Evolutionary conservation across 164 flowering plant genomes (phyloP).

Genomic region (Stephania cephalantha): DNA sequence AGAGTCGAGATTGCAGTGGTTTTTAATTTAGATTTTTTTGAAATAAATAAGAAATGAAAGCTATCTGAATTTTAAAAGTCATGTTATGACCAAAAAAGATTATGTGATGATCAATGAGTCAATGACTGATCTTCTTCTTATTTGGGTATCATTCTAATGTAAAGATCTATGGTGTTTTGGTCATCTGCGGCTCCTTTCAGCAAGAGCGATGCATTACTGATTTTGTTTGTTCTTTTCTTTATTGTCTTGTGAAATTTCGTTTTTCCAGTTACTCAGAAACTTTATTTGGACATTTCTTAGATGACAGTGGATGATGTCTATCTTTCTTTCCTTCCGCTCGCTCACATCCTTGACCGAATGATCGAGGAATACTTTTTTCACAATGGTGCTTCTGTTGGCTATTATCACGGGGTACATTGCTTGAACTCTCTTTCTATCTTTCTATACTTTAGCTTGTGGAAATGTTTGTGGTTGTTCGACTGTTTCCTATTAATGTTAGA

Average conservation of each 20-base stretch:
- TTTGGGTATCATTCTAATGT: too few species aligned
- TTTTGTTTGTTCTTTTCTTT: background rate
- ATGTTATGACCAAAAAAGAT: too few species aligned
- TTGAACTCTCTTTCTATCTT: background rate
- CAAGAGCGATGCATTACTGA: background rate
- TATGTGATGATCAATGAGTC: too few species aligned
- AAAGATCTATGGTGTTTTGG: too few species aligned
- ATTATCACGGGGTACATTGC: constrained; percentile 81
- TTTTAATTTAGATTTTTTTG: too few species aligned
- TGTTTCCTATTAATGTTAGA: background rate
- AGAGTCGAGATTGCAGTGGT: too few species aligned
- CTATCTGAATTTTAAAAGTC: too few species aligned
- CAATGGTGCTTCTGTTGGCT: constrained; percentile 93
- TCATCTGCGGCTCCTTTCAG: too few species aligned
- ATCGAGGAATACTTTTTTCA: constrained; percentile 89
- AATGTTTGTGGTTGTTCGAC: background rate
- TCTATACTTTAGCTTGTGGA: background rate
- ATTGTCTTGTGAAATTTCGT: background rate
- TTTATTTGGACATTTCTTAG: constrained; percentile 26
- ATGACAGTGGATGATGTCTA: constrained; percentile 93
- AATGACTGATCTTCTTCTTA: too few species aligned
- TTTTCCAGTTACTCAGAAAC: constrained; percentile 10
- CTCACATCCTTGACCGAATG: constrained; percentile 91
- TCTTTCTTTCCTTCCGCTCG: constrained; percentile 90
- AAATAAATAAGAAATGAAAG: too few species aligned